Evolutionary conservation across 305 asterid genomes (phyloP), one percentile per base, ranked within the genome.

Genomic region (Andrographis paniculata): DNA sequence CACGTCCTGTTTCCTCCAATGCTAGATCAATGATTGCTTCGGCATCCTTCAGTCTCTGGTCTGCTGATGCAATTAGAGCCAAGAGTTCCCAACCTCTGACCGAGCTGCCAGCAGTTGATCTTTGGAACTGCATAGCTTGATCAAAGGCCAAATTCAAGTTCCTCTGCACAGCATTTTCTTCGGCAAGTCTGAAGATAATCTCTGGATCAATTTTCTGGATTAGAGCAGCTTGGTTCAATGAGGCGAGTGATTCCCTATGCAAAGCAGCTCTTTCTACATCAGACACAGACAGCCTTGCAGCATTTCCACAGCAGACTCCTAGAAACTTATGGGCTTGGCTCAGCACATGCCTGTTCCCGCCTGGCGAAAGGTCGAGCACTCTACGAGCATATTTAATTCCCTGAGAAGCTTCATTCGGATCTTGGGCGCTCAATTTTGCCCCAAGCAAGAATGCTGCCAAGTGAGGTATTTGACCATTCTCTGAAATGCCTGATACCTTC

Each of bases 291-390:
- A 59, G 27, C 51, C 73, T 73, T 20, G 95, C 79, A 24, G 85
- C 93, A 55, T 82, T 84, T 21, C 89, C 89, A 19, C 74, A 84
- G 73, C 87, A 81, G 36, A 84, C 19, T 6, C 97, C 97, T 13
- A 88, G 85, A 64, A 75, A 83, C 65, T 79, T 79, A 43, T 59
- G 80, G 17, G 85, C 87, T 56, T 65, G 85, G 36, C 72, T 63
- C 17, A 68, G 47, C 22, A 68, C 37, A 63, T 82, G 97, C 37
- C 68, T 65, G 4, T 74, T 73, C 54, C 53, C 62, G 58, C 64
- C 62, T 17, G 40, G 11, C 1, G 61, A 62, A 8, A 44, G 42
- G 39, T 77, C 71, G 17, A 79, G 68, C 5, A 61, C 74, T 30
- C 69, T 54, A 9, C 65, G 72, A 18, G 89, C 78, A 39, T 81